Percentiles rank a stretch among this genome's conserved stretches.
phyloP scores from a whole-genome alignment of 2,329 filamentous ascomycete genomes.

The Coniochaeta pulveracea region DNA sequence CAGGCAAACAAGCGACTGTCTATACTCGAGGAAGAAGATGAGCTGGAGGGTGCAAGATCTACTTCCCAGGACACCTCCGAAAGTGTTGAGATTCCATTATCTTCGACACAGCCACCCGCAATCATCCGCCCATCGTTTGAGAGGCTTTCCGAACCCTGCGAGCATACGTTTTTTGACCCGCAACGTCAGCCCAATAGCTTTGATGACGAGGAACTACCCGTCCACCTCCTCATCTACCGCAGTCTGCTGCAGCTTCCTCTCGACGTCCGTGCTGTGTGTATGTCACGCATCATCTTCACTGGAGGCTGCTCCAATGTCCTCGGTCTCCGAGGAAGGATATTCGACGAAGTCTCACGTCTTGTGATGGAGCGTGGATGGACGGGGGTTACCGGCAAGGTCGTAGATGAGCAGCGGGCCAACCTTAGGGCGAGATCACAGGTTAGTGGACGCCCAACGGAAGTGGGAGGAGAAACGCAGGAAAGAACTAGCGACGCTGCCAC shows the following conservation, averaged over 20 bases:
- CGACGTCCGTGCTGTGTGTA: constrained; percentile 74
- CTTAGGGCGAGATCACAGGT: constrained; percentile 25
- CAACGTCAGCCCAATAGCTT: constrained; percentile 41
- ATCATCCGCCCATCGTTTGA: constrained; percentile 58
- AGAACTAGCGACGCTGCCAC: constrained; percentile 28
- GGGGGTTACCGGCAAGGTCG: constrained; percentile 57
- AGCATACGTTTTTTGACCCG: constrained; percentile 61
- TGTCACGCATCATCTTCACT: constrained; percentile 79
- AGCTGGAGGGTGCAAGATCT: constrained; percentile 22
- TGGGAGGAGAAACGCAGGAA: constrained; percentile 19
- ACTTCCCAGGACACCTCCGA: constrained; percentile 12
- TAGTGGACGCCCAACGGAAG: constrained; percentile 10
- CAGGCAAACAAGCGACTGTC: constrained; percentile 23
- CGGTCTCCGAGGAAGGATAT: constrained; percentile 65
- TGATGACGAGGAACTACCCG: constrained; percentile 77
- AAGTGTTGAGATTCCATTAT: constrained; percentile 31
- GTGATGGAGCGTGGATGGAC: constrained; percentile 67
- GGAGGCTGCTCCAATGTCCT: constrained; percentile 72
- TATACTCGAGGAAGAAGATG: constrained; percentile 48
- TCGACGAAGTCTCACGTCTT: constrained; percentile 62
- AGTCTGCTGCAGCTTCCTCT: constrained; percentile 65
- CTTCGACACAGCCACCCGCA: constrained; percentile 34
- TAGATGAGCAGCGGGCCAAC: constrained; percentile 40
- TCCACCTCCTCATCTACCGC: constrained; percentile 67
- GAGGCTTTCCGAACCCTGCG: constrained; percentile 61